phyloP scores from a whole-genome alignment of 2,329 filamentous ascomycete species.

The Claviceps pazoutovae region DNA sequence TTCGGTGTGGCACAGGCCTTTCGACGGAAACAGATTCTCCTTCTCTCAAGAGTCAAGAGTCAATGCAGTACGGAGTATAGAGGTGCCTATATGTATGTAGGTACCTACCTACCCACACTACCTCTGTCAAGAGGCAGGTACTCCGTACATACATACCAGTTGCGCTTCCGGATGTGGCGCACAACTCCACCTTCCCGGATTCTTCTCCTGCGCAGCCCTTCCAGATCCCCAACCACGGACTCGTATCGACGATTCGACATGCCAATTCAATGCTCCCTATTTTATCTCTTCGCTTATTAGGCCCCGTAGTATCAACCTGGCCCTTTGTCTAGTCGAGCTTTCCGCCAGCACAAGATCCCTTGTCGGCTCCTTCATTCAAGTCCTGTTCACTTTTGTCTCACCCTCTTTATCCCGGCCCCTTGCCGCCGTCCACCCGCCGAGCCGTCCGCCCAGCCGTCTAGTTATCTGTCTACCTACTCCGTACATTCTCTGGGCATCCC shows the following conservation, averaged over 20 bases:
- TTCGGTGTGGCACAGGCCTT: too few species aligned
- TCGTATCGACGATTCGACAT: not conserved
- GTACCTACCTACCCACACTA: too few species aligned
- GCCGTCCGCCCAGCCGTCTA: not conserved
- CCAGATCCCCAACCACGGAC: not conserved
- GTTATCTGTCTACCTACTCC: too few species aligned
- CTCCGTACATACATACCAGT: not conserved
- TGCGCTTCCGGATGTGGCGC: not conserved
- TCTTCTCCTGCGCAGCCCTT: not conserved
- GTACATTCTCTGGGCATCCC: not conserved
- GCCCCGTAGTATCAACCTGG: not conserved
- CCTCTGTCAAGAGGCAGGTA: too few species aligned
- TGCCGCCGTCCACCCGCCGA: not conserved
- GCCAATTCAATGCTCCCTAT: not conserved
- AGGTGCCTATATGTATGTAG: too few species aligned
- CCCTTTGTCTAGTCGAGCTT: not conserved
- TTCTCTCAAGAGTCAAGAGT: too few species aligned
- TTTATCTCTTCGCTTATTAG: not conserved
- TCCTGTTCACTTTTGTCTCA: not conserved
- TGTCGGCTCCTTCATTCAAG: not conserved
- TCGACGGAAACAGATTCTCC: too few species aligned
- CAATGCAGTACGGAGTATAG: too few species aligned
- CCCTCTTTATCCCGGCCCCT: constrained; percentile 3
- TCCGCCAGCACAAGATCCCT: not conserved
- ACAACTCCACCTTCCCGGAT: too few species aligned